phyloP scores from a whole-genome alignment of 108 stramenopile genomes.

The Pelagomonas calceolata region DNA sequence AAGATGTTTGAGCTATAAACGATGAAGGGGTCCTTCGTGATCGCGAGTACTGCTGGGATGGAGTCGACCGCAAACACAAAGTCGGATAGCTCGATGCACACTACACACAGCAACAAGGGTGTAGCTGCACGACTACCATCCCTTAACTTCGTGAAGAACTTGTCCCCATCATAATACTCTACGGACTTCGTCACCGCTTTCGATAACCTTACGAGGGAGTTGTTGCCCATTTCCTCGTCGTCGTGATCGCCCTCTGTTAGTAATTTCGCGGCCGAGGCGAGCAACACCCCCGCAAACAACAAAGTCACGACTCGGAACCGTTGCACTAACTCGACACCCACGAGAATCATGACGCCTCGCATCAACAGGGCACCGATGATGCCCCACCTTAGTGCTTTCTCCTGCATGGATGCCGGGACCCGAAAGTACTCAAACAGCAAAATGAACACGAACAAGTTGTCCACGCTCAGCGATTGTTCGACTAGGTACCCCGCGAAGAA shows the following conservation, averaged over 20 bases:
- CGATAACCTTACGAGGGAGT: constrained; percentile 53
- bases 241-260: constrained; percentile 42
- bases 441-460: constrained; percentile 57
- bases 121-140: constrained; percentile 68
- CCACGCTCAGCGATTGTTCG: constrained; percentile 48
- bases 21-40: constrained; percentile 83
- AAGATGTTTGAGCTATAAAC: constrained; percentile 91
- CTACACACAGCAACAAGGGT: constrained; percentile 79
- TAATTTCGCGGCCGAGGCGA: constrained; percentile 61
- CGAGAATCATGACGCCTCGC: constrained; percentile 82
- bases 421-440: constrained; percentile 54
- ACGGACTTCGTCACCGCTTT: constrained; percentile 52
- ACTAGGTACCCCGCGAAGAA: constrained; percentile 78
- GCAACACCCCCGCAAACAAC: constrained; percentile 73
- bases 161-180: constrained; percentile 67
- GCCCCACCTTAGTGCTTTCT: constrained; percentile 30
- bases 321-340: constrained; percentile 72
- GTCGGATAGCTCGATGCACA: constrained; percentile 85
- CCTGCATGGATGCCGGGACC: constrained; percentile 29
- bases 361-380: constrained; percentile 63
- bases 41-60: constrained; percentile 89
- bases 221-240: constrained; percentile 63
- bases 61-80: constrained; percentile 91
- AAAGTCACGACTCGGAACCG: constrained; percentile 67
- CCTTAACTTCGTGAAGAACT: constrained; percentile 66